phyloP scores from a whole-genome alignment of 2,329 filamentous ascomycete genomes.

The Scedosporium minutisporum region DNA sequence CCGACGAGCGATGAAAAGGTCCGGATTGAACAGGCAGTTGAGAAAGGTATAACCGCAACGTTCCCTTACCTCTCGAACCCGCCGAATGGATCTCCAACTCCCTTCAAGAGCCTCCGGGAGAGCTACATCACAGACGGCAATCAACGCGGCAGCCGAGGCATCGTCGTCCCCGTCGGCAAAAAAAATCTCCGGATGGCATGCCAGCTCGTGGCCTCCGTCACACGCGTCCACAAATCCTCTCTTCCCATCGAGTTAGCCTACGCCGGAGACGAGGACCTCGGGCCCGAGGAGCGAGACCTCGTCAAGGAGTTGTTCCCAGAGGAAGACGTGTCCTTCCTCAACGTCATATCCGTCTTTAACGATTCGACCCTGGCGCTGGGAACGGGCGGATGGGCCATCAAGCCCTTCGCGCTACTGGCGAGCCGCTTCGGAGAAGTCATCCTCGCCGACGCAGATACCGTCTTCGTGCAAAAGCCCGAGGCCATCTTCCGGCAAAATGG shows the following conservation, averaged over 20 bases:
- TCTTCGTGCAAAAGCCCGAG: slow-evolving; percentile 27
- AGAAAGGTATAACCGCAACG: slow-evolving; percentile 11
- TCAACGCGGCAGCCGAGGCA: slow-evolving; percentile 16
- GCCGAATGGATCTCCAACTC: slow-evolving; percentile 5
- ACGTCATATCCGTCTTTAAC: slow-evolving; percentile 23
- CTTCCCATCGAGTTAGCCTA: slow-evolving; percentile 27
- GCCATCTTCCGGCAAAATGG: slow-evolving; percentile 19
- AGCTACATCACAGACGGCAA: slow-evolving; percentile 5
- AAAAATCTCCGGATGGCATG: slow-evolving; percentile 22
- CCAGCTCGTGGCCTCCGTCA: slow-evolving; percentile 23
- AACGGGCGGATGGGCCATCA: slow-evolving; percentile 28
- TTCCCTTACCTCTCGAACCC: slow-evolving; percentile 18
- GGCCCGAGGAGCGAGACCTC: slow-evolving; percentile 13
- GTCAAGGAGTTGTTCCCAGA: slow-evolving; percentile 13
- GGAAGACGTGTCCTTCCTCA: slow-evolving; percentile 19
- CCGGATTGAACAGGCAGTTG: slow-evolving; percentile 4
- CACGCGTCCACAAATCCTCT: slow-evolving; percentile 17
- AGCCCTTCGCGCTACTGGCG: slow-evolving; percentile 28
- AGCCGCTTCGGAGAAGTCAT: slow-evolving; percentile 26
- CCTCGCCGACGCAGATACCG: slow-evolving; percentile 27
- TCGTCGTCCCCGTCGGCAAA: slow-evolving; percentile 23
- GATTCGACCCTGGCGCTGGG: slow-evolving; percentile 19
- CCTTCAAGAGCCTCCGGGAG: slow-evolving; percentile 13
- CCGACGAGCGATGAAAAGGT: neutral
- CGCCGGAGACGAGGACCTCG: slow-evolving; percentile 23